Conservation (phyloP, 805 yeast species). For the Lachancea sp. region DNA sequence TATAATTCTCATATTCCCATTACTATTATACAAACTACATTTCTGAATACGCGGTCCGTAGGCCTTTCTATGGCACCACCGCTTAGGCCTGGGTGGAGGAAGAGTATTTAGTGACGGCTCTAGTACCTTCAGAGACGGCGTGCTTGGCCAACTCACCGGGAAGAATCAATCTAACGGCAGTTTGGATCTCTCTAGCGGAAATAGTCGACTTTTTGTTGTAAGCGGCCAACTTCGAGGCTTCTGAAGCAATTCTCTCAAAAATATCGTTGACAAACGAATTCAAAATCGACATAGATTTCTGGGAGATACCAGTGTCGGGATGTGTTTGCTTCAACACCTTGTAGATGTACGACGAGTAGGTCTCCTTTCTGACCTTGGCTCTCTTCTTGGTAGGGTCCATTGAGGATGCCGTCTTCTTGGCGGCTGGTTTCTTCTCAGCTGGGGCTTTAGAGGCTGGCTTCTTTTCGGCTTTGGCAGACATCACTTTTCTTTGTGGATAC, state of each 20-base stretch:
- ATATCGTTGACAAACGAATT: constrained; percentile 97
- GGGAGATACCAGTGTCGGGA: constrained; percentile 99
- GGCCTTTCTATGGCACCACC: background rate
- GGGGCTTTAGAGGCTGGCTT: constrained; percentile 88
- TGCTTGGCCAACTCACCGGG: constrained; percentile 99
- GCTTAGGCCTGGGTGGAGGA: constrained; percentile 45
- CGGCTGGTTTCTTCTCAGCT: constrained; percentile 92
- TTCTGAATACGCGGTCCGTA: background rate
- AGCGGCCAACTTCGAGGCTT: constrained; percentile 97
- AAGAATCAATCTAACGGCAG: constrained; percentile 94
- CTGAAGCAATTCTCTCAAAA: constrained; percentile 96
- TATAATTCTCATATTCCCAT: constrained; percentile 6
- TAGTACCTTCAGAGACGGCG: constrained; percentile 97
- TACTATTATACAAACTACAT: constrained; percentile 7
- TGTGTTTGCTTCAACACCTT: constrained; percentile 98
- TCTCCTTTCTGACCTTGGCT: constrained; percentile 93
- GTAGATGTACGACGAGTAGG: constrained; percentile 96
- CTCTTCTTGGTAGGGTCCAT: constrained; percentile 82
- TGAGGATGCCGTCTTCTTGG: constrained; percentile 81
- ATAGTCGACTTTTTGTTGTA: constrained; percentile 97
- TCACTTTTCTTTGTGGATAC: background rate
- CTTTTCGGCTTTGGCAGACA: constrained; percentile 28
- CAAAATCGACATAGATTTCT: constrained; percentile 97
- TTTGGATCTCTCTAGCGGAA: constrained; percentile 97
- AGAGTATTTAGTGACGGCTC: constrained; percentile 95